Percentiles rank a stretch among this genome's conserved stretches.
phyloP scores from a whole-genome alignment of 169 alveolate genomes.

The Theileria parva region DNA sequence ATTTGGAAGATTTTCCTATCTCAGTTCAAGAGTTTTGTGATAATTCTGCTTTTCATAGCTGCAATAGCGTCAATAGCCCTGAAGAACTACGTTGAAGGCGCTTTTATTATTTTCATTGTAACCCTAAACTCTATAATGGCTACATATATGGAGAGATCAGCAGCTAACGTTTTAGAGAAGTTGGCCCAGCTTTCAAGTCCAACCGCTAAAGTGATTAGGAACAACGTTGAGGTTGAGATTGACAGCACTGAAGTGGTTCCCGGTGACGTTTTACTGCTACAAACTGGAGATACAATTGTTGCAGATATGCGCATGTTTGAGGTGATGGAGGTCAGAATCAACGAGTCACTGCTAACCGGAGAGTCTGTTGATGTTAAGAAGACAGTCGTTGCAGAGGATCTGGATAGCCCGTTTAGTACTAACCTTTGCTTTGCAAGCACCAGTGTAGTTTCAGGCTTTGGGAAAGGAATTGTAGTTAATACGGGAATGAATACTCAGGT shows the following conservation, averaged over 20 bases:
- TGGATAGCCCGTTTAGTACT: conserved; percentile 80
- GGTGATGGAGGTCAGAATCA: conserved; percentile 87
- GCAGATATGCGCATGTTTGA: conserved; percentile 91
- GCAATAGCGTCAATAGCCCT: conserved; percentile 80
- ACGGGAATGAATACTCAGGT: conserved; percentile 92
- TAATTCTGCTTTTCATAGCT: conserved; percentile 79
- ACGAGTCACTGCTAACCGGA: conserved; percentile 94
- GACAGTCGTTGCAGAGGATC: conserved; percentile 74
- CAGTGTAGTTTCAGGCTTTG: conserved; percentile 89
- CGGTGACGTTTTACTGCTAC: conserved; percentile 89
- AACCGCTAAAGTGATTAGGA: conserved; percentile 81
- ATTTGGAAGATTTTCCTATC: conserved; percentile 81
- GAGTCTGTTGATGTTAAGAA: conserved; percentile 86
- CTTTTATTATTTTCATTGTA: conserved; percentile 83
- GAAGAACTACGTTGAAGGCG: conserved; percentile 87
- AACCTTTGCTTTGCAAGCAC: conserved; percentile 92
- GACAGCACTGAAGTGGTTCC: conserved; percentile 89
- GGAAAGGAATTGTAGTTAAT: conserved; percentile 87
- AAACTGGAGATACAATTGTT: conserved; percentile 90
- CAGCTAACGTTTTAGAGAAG: conserved; percentile 87
- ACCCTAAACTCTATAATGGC: conserved; percentile 89
- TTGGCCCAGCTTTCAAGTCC: conserved; percentile 91
- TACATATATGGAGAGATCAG: conserved; percentile 88
- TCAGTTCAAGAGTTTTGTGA: conserved; percentile 84
- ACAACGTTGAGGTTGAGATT: conserved; percentile 75